Evolutionary conservation across 306 rosid species (phyloP), one percentile per base, ranked within the genome.

Genomic region (Oxytropis ochrocephala): DNA sequence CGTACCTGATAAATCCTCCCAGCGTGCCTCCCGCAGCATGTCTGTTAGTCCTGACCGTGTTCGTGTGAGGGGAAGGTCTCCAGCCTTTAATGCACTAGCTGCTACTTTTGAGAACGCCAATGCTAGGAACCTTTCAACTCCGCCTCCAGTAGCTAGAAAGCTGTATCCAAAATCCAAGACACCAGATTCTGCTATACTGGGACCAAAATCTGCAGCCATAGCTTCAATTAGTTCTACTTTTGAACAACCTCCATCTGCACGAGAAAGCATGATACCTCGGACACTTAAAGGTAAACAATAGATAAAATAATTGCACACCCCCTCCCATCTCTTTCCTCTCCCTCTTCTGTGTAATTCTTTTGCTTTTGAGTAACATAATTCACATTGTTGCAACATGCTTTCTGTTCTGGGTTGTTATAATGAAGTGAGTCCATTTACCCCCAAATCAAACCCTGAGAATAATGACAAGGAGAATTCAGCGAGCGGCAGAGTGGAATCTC

Each of bases 51-150:
- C 99, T 39, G 99, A 95, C 27, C 96, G 95, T 59, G 91, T 82
- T 41, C 97, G 99, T 60, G 97, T 87, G 61, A 80, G 99, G 80
- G 99, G 99, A 7, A 87, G 99, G 72, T 95, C 99, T 77, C 99
- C 99, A 49, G 97, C 99, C 72, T 95, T 95, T 72, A 95, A 87
- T 73, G 92, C 95, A 18, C 69, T 95, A 60, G 97, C 99, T 60
- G 96, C 99, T 75, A 86, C 61, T 67, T 95, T 95, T 47, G 99
- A 95, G 85, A 86, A 58, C 55, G 51, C 88, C 51, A 87, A 63
- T 66, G 69, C 74, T 17, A 78, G 99, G 72, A 95, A 95, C 82
- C 97, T 95, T 60, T 95, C 99, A 74, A 91, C 97, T 71, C 99
- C 99, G 51, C 99, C 99, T 53, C 99, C 97, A 41, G 68, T 89